Conservation (phyloP, 2,329 filamentous ascomycete genomes). For the Aspergillus fructus region DNA sequence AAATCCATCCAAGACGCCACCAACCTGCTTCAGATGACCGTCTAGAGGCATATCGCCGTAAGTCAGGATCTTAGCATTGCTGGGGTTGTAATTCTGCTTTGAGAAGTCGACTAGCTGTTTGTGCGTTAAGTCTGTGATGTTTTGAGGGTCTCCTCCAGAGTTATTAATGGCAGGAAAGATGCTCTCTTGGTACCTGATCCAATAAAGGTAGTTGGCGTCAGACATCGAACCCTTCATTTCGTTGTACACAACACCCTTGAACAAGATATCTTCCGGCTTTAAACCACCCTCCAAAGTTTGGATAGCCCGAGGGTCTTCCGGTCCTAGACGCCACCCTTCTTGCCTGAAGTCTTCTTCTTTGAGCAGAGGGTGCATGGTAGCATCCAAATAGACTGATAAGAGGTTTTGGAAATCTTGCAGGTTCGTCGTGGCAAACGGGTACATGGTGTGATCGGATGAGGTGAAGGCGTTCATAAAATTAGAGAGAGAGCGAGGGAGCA, state of each 20-base stretch:
- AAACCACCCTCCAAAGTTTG: constrained; percentile 39
- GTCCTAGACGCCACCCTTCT: constrained; percentile 94
- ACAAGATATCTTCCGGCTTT: constrained; percentile 48
- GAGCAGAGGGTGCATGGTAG: constrained; percentile 83
- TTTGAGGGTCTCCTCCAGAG: constrained; percentile 92
- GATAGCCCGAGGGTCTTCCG: constrained; percentile 73
- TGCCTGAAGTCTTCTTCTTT: constrained; percentile 92
- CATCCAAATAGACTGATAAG: constrained; percentile 94
- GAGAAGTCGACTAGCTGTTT: constrained; percentile 87
- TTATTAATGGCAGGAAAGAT: constrained; percentile 95
- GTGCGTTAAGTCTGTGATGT: constrained; percentile 93
- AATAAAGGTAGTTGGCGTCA: constrained; percentile 92
- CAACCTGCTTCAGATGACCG: constrained; percentile 77
- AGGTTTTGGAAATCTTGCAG: constrained; percentile 92
- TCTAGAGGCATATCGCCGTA: constrained; percentile 89
- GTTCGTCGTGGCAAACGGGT: constrained; percentile 97
- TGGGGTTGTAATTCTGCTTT: constrained; percentile 91
- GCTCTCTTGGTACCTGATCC: constrained; percentile 91
- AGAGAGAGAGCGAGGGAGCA: constrained; percentile 95
- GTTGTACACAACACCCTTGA: constrained; percentile 59
- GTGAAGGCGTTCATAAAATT: constrained; percentile 99
- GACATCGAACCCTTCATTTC: constrained; percentile 99
- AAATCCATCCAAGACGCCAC: constrained; percentile 72
- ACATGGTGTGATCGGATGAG: constrained; percentile 92
- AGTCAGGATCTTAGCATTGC: constrained; percentile 92